Evolutionary conservation across 352 stramenopile species (phyloP), one percentile per base, ranked within the genome.

Genomic region (Pythium oligandrum): DNA sequence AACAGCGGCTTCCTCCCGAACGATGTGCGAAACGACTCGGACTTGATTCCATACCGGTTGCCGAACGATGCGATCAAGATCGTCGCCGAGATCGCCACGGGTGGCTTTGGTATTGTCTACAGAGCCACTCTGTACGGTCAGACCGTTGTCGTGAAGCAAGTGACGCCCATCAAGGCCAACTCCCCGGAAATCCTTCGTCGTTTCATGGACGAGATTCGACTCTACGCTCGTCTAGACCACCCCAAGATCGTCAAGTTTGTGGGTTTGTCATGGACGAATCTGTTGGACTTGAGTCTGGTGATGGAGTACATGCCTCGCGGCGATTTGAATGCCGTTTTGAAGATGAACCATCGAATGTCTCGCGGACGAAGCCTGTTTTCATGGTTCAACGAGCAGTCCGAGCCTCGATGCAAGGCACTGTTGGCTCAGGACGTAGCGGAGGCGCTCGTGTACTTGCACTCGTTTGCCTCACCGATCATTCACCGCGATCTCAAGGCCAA

Each of bases 401-500:
- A 38, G 6, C 51, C 63, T 26, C 43, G 43, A 39, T 67, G 58
- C 53, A 73, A 77, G 44, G 37, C 69, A 6, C 60, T 56, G 4
- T 62, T 77, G 32, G 64, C 67, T 4, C 51, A 71, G 11, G 68
- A 77, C 40, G 59, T 81, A 2, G 59, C 65, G 0, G 62, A 78
- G 40, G 71, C 61, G 0, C 48, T 81, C 38, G 57, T 73, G 26
- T 81, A 75, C 53, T 45, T 81, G 7, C 71, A 81, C 49, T 71
- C 61, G 17, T 66, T 75, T 35, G 61, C 57, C 10, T 60, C 64
- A 26, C 59, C 59, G 4, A 63, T 86, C 3, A 74, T 83, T 43
- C 75, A 86, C 36, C 75, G 72, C 48, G 75, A 86, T 48, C 32
- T 86, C 32, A 86, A 86, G 45, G 63, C 75, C 4, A 62, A 76